Percentiles rank a stretch among this genome's conserved stretches.
Evolutionary conservation across 2,329 filamentous ascomycete genomes (phyloP).

Genomic region (Clarireedia monteithiana): DNA sequence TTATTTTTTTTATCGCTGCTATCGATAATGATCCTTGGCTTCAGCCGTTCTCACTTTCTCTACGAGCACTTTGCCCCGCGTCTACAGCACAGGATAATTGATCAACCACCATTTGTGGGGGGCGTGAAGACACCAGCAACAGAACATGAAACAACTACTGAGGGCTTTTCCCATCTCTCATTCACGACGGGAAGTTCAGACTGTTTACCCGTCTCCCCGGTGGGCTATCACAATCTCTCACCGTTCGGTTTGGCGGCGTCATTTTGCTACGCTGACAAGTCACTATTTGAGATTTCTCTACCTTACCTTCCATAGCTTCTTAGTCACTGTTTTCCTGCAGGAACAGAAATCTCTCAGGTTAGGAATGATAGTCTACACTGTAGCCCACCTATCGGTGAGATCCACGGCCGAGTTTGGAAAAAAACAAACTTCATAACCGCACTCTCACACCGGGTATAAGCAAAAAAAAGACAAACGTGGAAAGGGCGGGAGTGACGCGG

Average conservation of each 20-base stretch:
- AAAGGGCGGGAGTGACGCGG: neutral
- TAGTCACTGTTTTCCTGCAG: neutral
- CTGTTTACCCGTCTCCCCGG: neutral
- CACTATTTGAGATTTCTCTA: neutral
- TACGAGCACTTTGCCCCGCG: constrained; percentile 8
- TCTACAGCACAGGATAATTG: constrained; percentile 3
- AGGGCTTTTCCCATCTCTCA: neutral
- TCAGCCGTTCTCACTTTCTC: constrained; percentile 5
- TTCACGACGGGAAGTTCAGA: neutral
- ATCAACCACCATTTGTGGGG: constrained; percentile 7
- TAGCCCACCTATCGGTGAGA: neutral
- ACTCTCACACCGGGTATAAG: neutral
- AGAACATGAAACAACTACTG: constrained; percentile 5
- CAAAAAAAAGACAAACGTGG: neutral
- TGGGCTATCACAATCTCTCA: neutral
- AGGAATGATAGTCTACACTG: neutral
- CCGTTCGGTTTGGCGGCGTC: neutral
- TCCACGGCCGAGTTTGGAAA: neutral
- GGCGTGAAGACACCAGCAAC: neutral
- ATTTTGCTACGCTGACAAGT: neutral
- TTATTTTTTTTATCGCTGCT: neutral
- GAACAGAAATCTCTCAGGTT: neutral
- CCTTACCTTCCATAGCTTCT: neutral
- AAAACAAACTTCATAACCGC: neutral
- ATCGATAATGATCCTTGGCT: constrained; percentile 8